Conservation (phyloP, 352 stramenopile genomes). For the Pythium insidiosum region DNA sequence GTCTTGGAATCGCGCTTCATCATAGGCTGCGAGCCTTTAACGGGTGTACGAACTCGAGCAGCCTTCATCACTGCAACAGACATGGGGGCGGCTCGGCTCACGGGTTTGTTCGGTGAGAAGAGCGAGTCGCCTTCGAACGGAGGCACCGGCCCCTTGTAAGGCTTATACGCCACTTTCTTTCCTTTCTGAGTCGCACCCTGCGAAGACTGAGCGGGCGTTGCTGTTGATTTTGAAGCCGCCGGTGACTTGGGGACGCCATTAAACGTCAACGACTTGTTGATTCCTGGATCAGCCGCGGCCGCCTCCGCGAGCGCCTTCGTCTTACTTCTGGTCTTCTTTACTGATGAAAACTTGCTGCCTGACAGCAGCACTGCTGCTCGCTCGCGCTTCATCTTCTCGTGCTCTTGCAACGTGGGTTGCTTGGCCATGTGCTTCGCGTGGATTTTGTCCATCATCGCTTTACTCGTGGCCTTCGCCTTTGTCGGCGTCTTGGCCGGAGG, state of each 20-base stretch:
- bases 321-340: conserved; percentile 23
- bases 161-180: conserved; percentile 30
- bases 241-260: background rate
- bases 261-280: conserved; percentile 17
- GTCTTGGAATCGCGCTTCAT: too few relatives aligned
- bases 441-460: conserved; percentile 11
- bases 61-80: conserved; percentile 18
- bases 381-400: conserved; percentile 16
- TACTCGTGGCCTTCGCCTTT: conserved; percentile 1
- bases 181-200: background rate
- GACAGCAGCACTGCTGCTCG: conserved; percentile 11
- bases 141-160: conserved; percentile 58
- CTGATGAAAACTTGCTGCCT: conserved; percentile 14
- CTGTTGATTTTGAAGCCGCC: background rate
- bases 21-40: too few relatives aligned
- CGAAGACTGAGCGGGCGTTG: background rate
- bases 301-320: conserved; percentile 6
- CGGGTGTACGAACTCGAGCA: conserved; percentile 6
- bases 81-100: conserved; percentile 18
- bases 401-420: conserved; percentile 15
- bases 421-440: conserved; percentile 13
- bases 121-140: conserved; percentile 47
- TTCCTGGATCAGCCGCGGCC: background rate
- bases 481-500: conserved; percentile 4
- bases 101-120: conserved; percentile 43